A percentile compares a stretch with the other conserved stretches of the same genome.
phyloP scores from a whole-genome alignment of 345 rosid genomes.

The Turritis glabra region DNA sequence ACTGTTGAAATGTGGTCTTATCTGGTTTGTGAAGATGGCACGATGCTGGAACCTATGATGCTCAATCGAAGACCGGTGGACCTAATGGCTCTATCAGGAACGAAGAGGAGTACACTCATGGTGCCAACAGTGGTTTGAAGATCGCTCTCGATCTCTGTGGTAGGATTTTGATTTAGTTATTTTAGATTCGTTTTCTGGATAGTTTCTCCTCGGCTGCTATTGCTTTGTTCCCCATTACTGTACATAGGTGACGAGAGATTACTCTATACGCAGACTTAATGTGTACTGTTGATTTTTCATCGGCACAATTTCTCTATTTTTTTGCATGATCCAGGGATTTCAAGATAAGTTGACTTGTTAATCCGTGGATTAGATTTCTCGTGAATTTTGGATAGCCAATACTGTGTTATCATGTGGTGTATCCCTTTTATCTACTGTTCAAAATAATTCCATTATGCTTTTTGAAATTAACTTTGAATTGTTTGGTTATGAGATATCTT shows the following conservation, averaged over 20 bases:
- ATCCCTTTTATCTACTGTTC: background rate
- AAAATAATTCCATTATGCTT: background rate
- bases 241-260: background rate
- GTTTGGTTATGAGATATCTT: conserved; percentile 17
- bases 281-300: too few relatives aligned
- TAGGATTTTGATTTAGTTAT: conserved; percentile 21
- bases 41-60: conserved; percentile 93
- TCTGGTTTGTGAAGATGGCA: conserved; percentile 68
- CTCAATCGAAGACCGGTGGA: conserved; percentile 77
- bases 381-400: background rate
- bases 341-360: background rate
- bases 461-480: conserved; percentile 3
- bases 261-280: background rate
- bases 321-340: background rate
- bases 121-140: conserved; percentile 78
- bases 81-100: conserved; percentile 89
- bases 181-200: conserved; percentile 8
- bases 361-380: background rate
- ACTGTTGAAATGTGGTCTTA: background rate
- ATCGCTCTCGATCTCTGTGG: conserved; percentile 83
- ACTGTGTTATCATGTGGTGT: background rate
- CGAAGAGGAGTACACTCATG: conserved; percentile 77
- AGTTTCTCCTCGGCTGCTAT: background rate
- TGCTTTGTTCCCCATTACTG: background rate
- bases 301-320: background rate